phyloP scores from a whole-genome alignment of 257 asterid genomes.

The Solanum ossicruentum region DNA sequence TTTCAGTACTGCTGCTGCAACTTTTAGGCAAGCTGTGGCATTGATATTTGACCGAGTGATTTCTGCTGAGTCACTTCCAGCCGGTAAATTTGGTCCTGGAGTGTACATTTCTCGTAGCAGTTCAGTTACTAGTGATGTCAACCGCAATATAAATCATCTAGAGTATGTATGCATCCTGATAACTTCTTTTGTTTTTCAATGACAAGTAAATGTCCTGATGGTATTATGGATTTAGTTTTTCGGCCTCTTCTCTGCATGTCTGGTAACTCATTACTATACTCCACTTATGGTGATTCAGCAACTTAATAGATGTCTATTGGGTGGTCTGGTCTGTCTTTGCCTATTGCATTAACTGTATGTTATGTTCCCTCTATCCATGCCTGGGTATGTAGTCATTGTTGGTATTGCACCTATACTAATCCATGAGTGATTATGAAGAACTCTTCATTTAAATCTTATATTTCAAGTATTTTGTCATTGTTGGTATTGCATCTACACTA shows the following conservation, averaged over 20 bases:
- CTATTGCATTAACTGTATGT: neutral
- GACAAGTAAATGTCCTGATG: neutral
- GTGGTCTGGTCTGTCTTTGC: neutral
- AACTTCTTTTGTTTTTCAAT: neutral
- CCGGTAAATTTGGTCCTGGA: constrained; percentile 79
- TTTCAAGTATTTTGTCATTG: neutral
- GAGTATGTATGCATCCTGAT: constrained; percentile 44
- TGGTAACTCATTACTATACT: neutral
- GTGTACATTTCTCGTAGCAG: constrained; percentile 68
- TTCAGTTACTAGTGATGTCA: constrained; percentile 89
- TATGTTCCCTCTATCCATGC: neutral
- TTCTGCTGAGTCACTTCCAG: constrained; percentile 72
- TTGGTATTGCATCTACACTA: neutral
- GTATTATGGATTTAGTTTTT: neutral
- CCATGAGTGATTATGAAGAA: neutral
- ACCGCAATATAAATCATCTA: constrained; percentile 69
- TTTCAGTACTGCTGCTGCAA: constrained; percentile 99
- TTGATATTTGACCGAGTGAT: constrained; percentile 86
- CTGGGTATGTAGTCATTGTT: neutral
- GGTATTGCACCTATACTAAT: neutral
- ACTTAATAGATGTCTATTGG: neutral
- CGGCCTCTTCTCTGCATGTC: neutral
- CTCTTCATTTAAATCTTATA: neutral
- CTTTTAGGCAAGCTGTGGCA: constrained; percentile 98
- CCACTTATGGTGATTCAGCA: neutral